Evolutionary conservation across 2,329 filamentous ascomycete species (phyloP), one percentile per base, ranked within the genome.

Genomic region (Fusarium pseudocircinatum): DNA sequence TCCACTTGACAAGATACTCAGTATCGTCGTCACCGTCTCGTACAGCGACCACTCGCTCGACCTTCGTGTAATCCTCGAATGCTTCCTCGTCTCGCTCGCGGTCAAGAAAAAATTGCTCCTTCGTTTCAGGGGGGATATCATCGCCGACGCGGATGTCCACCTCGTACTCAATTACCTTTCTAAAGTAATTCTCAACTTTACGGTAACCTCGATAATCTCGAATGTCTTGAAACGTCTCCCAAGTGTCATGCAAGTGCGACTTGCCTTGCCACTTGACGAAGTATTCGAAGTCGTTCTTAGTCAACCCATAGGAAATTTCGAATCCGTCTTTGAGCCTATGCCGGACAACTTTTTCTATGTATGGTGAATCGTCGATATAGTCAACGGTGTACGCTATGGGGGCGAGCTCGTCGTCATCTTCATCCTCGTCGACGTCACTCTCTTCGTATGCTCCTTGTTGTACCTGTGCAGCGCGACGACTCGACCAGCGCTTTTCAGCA

Each of bases 1-100:
- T 97, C 95, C 96, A 99, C 84, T 99, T 99, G 82, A 98, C 93
- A 73, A 92, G 94, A 82, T 99, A 99, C 81, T 98, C 94, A 2
- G 90, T 90, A 54, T 91, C 94, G 14, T 93, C 92, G 20, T 96
- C 94, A 30, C 92, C 93, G 65, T 94, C 90, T 71, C 93, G 91
- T 66, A 92, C 89, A 60, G 94, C 93, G 77, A 99, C 97, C 66
- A 99, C 92, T 77, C 96, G 91, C 82, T 99, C 96, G 37, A 98
- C 95, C 76, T 96, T 92, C 71, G 94, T 96, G 82, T 94, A 97
- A 79, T 98, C 95, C 72, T 93, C 92, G 58, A 97, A 89, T 6
- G 94, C 93, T 81, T 98, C 95, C 66, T 95, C 90, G 73, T 96
- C 93, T 66, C 95, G 91, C 83, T 99, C 96, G 57, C 95, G 93